These are phyloP conservation scores for Lyophyllum decastes DNA, from an alignment of 768 basidiomycete species.

Conservation along the genomic window DNA sequence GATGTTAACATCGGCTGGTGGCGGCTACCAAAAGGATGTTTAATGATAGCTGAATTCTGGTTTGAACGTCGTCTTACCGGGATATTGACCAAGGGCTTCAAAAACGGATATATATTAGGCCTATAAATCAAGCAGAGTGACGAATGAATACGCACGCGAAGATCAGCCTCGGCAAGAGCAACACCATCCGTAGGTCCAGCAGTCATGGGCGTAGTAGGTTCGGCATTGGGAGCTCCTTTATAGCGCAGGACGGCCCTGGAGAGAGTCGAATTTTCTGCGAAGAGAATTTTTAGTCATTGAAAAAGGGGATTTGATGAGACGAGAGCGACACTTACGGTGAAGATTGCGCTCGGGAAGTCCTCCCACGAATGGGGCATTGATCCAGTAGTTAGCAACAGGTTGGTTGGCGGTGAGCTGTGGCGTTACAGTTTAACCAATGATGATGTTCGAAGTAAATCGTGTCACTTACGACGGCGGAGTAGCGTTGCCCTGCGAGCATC, in stretches of 20 bases:
- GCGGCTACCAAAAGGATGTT: conserved; percentile 13
- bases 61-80: not conserved
- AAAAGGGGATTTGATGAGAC: not conserved
- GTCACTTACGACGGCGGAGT: conserved; percentile 36
- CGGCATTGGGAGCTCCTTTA: conserved; percentile 28
- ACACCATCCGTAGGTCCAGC: conserved; percentile 15
- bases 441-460: not conserved
- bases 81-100: conserved; percentile 11
- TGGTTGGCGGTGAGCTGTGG: conserved; percentile 38
- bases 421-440: not conserved
- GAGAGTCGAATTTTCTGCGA: conserved; percentile 26
- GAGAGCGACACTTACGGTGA: conserved; percentile 25
- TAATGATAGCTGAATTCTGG: not conserved
- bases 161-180: conserved; percentile 14
- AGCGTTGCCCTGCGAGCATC: conserved; percentile 52
- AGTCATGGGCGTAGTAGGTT: conserved; percentile 31
- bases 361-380: conserved; percentile 36
- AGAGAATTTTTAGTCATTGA: not conserved
- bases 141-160: conserved; percentile 6
- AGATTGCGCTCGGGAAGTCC: conserved; percentile 30
- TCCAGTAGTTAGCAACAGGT: conserved; percentile 48
- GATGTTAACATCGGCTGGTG: conserved; percentile 27
- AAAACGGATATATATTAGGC: not conserved
- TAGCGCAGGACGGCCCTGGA: conserved; percentile 36
- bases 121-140: not conserved